Evolutionary conservation across 768 basidiomycete genomes (phyloP), one percentile per base, ranked within the genome.

Genomic region (Suillus weaverae): DNA sequence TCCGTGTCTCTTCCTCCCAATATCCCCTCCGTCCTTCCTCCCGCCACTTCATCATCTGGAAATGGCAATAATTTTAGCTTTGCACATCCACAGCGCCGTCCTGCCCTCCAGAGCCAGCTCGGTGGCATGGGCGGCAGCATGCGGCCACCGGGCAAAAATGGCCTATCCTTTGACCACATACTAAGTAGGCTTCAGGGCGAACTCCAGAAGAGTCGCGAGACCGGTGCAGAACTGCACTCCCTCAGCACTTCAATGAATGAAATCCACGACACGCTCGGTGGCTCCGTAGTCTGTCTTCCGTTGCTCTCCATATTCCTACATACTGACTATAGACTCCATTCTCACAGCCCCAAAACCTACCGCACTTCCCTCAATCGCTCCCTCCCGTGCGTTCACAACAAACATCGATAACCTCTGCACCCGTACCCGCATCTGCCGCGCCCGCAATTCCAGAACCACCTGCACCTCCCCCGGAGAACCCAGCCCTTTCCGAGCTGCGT

Each of bases 161-260:
- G 94, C 0, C 81, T 97, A 30, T 92, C 89, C 9, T 97, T 99
- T 73, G 96, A 98, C 70, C 92, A 95, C 70, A 94, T 98, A 61
- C 79, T 98, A 53, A 91, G 84, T 63, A 86, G 93, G 41, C 81
- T 99, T 3, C 96, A 98, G 74, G 88, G 89, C 67, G 96, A 99
- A 74, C 86, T 99, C n/a, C 90, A 92, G 78, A 97, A 97, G 79
- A 95, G 93, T 71, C 87, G 94, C 20, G 97, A 99, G 73, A 97
- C 96, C 0, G 93, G 94, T 16, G 83, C 89, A 0, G 96, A 99
- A 72, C 81, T 99, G 4, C 86, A 89, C 66, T 85, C 85, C 0
- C 79, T 98, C 38, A 89, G 86, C 18, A 85, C 85, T 14, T 84
- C 91, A 5, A 93, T 99, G 86, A 86, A 81, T 48, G 95, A 97